phyloP scores from a whole-genome alignment of 345 rosid species.

The Gossypium australe region DNA sequence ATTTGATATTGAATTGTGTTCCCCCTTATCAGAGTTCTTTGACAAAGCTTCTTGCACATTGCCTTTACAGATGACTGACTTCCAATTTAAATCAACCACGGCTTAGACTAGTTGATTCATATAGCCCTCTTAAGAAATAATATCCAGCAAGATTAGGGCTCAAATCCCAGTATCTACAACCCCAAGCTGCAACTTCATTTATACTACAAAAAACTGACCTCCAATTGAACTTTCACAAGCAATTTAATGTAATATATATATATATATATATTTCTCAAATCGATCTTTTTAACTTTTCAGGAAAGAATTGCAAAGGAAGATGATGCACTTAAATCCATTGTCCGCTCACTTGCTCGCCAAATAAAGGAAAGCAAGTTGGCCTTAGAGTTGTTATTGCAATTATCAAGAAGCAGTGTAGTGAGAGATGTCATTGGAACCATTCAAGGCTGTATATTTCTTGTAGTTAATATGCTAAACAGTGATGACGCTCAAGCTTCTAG shows the following conservation, averaged over 20 bases:
- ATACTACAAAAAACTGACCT: too few relatives aligned
- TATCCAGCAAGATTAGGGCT: too few relatives aligned
- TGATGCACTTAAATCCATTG: conserved; percentile 17
- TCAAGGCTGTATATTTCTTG: conserved; percentile 25
- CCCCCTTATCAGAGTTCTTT: neutral
- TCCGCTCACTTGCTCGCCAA: conserved; percentile 26
- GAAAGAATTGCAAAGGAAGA: conserved; percentile 21
- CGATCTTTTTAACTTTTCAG: neutral
- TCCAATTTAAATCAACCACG: neutral
- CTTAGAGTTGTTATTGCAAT: conserved; percentile 20
- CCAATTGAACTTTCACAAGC: too few relatives aligned
- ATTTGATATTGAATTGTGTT: neutral
- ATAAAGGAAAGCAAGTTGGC: conserved; percentile 24
- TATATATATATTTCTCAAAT: neutral
- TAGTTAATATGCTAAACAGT: conserved; percentile 19
- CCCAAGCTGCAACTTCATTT: neutral
- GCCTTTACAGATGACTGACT: neutral
- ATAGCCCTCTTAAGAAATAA: too few relatives aligned
- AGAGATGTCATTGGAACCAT: conserved; percentile 17
- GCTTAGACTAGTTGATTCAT: too few relatives aligned
- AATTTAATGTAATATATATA: too few relatives aligned
- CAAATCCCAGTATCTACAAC: too few relatives aligned
- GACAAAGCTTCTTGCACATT: neutral
- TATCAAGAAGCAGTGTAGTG: conserved; percentile 11
- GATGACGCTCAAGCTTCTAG: conserved; percentile 19